A percentile compares a stretch with the other conserved stretches of the same genome.
Evolutionary conservation across 192 early-diverging fungal genomes (phyloP).

Genomic region (Geranomyces michiganensis): DNA sequence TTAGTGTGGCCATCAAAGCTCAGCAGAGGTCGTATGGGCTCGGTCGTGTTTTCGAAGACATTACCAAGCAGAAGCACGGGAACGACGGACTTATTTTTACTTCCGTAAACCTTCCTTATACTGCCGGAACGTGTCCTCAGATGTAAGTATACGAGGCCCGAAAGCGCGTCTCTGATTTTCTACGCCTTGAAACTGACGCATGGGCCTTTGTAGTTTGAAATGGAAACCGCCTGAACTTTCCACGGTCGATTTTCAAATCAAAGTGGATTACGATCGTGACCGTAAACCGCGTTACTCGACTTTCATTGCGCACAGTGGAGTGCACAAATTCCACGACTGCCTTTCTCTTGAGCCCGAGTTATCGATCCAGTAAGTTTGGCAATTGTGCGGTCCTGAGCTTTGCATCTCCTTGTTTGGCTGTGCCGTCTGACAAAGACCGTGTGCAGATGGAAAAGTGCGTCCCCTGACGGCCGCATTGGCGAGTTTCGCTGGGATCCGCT

Average conservation of each 20-base stretch:
- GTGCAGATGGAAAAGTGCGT: constrained; percentile 38
- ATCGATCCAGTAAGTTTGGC: constrained; percentile 30
- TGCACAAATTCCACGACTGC: constrained; percentile 39
- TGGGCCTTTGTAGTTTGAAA: constrained; percentile 57
- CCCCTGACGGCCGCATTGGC: constrained; percentile 49
- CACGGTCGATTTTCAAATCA: constrained; percentile 60
- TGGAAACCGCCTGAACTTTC: constrained; percentile 61
- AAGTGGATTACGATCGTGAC: constrained; percentile 34
- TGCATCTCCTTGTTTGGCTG: not conserved
- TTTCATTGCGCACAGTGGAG: constrained; percentile 23
- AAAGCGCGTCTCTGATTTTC: not conserved
- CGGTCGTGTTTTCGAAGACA: constrained; percentile 58
- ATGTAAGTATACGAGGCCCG: constrained; percentile 45
- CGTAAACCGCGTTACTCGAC: constrained; percentile 36
- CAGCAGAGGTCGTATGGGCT: constrained; percentile 53
- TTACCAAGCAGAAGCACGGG: constrained; percentile 62
- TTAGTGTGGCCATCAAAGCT: constrained; percentile 48
- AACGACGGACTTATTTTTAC: constrained; percentile 75
- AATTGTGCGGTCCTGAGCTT: not conserved
- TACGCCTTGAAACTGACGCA: not conserved
- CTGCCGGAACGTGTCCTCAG: constrained; percentile 52
- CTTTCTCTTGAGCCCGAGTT: constrained; percentile 46
- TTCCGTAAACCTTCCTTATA: constrained; percentile 50
- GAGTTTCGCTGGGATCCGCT: constrained; percentile 58
- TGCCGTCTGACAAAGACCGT: not conserved